Evolutionary conservation across 345 rosid genomes (phyloP), one percentile per base, ranked within the genome.

Genomic region (Aegle marmelos): DNA sequence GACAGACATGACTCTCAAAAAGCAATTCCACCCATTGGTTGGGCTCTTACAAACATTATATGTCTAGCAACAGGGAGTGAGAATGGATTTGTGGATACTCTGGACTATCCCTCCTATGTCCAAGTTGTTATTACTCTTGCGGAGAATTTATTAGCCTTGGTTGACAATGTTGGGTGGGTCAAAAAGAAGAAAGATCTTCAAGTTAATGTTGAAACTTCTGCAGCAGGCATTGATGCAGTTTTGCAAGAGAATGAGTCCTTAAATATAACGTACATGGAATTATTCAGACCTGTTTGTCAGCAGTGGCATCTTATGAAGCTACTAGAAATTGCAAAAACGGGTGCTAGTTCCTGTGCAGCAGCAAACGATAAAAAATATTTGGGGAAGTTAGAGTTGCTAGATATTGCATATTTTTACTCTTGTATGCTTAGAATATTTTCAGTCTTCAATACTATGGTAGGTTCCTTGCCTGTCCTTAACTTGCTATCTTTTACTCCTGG

Each of bases 401-500:
- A 94, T 77, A 82, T 95, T 79, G 89, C 91, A 71, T 85, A 92
- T 78, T 91, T 92, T 72, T 95, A 95, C 82, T 93, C 98, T 56
- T 86, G 85, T 85, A 85, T 92, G 88, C 90, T 95, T 82, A 89
- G 96, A 85, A 88, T 95, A 79, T 93, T 86, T 87, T 79, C 91
- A 17, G 72, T 84, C 80, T 74, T 88, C 74, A 91, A 90, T 86
- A 91, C 96, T 56, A 71, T 75, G 41, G 81, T 81, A 80, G 97
- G 98, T 45, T 81, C 93, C 5, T 87, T 93, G 84, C 93, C 97
- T 82, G 86, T 93, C 62, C 99, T 95, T 74, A 95, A 95, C 79
- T 89, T 92, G 93, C 85, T 95, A 57, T 87, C 99, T 80, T 95
- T 95, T 83, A 87, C 92, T 71, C 97, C 98, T 82, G 96, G 96